Conservation (phyloP, 345 rosid species). For the Atalantia buxifolia region DNA sequence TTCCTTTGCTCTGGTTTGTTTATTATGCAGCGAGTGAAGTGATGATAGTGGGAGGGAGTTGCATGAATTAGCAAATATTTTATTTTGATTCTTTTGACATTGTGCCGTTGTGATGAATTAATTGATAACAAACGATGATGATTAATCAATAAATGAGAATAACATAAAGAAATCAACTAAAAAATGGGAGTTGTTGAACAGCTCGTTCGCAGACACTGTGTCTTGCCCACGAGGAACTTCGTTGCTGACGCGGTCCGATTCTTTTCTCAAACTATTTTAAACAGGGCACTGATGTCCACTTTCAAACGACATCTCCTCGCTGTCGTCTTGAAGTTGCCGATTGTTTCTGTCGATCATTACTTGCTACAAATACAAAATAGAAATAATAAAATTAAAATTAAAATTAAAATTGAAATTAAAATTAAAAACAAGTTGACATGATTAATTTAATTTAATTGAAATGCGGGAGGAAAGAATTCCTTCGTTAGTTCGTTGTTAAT, state of each 20-base stretch:
- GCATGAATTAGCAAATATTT: background rate
- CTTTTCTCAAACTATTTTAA: background rate
- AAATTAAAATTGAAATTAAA: too few species aligned
- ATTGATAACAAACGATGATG: background rate
- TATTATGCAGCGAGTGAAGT: background rate
- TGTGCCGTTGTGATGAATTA: background rate
- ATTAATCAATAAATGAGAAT: background rate
- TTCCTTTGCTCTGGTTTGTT: background rate
- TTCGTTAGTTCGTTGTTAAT: background rate
- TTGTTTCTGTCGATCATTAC: background rate
- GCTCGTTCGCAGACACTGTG: background rate
- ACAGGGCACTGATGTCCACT: background rate
- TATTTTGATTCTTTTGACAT: background rate
- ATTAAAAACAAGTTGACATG: too few species aligned
- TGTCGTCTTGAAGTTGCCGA: background rate
- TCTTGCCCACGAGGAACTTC: background rate
- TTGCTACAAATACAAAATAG: too few species aligned
- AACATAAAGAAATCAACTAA: background rate
- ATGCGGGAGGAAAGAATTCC: too few species aligned
- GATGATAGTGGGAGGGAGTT: conserved; percentile 1
- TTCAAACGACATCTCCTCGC: background rate
- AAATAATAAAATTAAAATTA: too few species aligned
- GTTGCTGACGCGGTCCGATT: conserved; percentile 3
- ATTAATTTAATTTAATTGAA: too few species aligned
- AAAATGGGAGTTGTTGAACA: conserved; percentile 1